Conservation (phyloP, 306 rosid species). For the Quillaja saponaria region DNA sequence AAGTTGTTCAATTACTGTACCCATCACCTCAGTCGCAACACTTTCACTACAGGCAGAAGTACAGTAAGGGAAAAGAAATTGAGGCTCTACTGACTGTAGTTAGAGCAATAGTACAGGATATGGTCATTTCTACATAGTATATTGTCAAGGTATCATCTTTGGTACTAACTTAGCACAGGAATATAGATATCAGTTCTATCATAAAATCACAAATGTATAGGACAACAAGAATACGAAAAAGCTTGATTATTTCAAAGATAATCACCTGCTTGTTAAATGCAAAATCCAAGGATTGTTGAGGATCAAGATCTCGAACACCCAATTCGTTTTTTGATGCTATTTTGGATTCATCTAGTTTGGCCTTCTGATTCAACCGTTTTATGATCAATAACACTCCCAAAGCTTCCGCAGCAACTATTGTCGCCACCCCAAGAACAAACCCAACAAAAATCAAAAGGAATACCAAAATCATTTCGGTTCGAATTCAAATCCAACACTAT, state of each 20-base stretch:
- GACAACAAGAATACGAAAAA: not conserved
- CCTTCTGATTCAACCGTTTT: conserved; percentile 48
- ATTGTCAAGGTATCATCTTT: too few relatives aligned
- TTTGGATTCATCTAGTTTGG: conserved; percentile 32
- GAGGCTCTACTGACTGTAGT: not conserved
- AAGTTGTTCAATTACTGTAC: too few relatives aligned
- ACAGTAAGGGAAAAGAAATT: not conserved
- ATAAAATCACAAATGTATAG: not conserved
- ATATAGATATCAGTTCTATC: not conserved
- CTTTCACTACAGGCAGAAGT: not conserved
- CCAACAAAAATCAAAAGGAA: conserved; percentile 54
- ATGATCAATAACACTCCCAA: conserved; percentile 43
- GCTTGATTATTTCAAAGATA: not conserved
- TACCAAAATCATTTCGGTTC: conserved; percentile 35
- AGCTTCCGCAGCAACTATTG: conserved; percentile 59
- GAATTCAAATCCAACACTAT: not conserved
- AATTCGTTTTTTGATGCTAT: conserved; percentile 24
- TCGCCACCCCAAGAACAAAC: conserved; percentile 63
- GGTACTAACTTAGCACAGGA: not conserved
- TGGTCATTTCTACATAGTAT: not conserved
- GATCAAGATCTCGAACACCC: conserved; percentile 37
- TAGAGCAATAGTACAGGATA: not conserved
- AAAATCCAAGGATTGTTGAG: conserved; percentile 48
- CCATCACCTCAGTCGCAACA: too few relatives aligned
- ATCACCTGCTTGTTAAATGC: conserved; percentile 62